Base-by-base conservation (phyloP, 2,329 filamentous ascomycete genomes). In the Colletotrichum cuscutae region DNA sequence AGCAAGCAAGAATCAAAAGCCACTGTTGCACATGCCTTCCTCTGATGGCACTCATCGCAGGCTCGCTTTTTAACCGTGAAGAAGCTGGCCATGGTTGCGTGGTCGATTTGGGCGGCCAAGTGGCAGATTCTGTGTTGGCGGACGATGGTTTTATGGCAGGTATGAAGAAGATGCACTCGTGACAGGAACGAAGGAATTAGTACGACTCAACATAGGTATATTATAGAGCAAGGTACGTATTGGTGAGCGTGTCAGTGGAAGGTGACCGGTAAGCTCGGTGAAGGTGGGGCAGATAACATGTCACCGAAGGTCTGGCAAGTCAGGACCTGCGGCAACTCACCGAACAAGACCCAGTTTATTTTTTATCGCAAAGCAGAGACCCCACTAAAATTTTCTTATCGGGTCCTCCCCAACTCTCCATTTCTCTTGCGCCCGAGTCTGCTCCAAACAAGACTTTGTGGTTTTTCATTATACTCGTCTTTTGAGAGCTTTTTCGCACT, bases 311-410 rank as follows among this genome's bases (percentile, higher is more conserved):
- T 22, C 7, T 4, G 8, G 42, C 9, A 49, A 19, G 13, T 19
- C 15, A 9, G 6, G 19, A 49, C 42, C 8, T 5, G 13, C 26
- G 22, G 35, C 35, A 13, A 6, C 26, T 58, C 12, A 30, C 46
- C 32, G 11, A 32, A 35, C 37, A 3, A 13, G 15, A 22, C n/a
- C 71, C 66, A 62, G 13, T 52, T 61, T 32, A n/a, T 8, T 72
- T 70, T 60, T 72, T 65, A 70, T 72, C 66, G 60, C 30, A 42
- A 52, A 49, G 30, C 26, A 37, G 35, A 1, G 11, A 49, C 67
- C 59, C 71, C 71, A 63, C 71, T 73, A 65, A 65, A 73, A 70
- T 61, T 73, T 73, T 69, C 61, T 56, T 60, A 53, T 60, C 49
- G 22, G 32, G 30, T 19, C 26, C 54, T 42, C 56, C 24, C 13